Evolutionary conservation across 2,329 filamentous ascomycete species (phyloP).

Genomic region (Exophiala aquamarina): DNA sequence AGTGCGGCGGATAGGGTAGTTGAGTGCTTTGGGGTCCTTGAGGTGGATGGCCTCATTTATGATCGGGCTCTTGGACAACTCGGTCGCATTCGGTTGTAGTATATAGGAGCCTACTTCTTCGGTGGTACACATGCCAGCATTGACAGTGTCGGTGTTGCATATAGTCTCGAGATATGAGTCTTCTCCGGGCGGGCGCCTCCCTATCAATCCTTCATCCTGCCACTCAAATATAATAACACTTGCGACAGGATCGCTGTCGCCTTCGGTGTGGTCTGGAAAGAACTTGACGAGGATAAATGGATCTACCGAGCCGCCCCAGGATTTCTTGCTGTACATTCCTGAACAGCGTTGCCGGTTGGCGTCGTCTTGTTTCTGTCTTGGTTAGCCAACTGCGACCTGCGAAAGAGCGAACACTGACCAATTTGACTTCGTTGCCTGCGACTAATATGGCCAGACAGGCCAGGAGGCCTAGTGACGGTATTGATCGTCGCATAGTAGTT

Average conservation of each 20-base stretch:
- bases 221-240: constrained; percentile 94
- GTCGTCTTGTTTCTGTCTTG: constrained; percentile 67
- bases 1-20: constrained; percentile 83
- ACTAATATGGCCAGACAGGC: constrained; percentile 28
- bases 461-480: constrained; percentile 25
- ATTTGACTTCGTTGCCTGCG: constrained; percentile 46
- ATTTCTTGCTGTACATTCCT: constrained; percentile 90
- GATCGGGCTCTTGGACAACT: constrained; percentile 69
- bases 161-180: constrained; percentile 64
- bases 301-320: constrained; percentile 84
- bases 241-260: constrained; percentile 69
- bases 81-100: constrained; percentile 71
- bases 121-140: constrained; percentile 69
- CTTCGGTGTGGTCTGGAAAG: constrained; percentile 52
- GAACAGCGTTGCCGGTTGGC: constrained; percentile 78
- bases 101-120: constrained; percentile 85
- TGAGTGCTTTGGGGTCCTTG: constrained; percentile 68
- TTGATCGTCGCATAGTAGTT: constrained; percentile 25
- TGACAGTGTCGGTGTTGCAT: constrained; percentile 72
- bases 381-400: constrained; percentile 12
- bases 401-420: constrained; percentile 36
- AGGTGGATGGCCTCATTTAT: constrained; percentile 79
- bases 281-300: constrained; percentile 89
- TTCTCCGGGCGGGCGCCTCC: constrained; percentile 60
- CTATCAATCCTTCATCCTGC: constrained; percentile 78